phyloP scores from a whole-genome alignment of 139 green algal genomes.

The Bryopsis sp. region DNA sequence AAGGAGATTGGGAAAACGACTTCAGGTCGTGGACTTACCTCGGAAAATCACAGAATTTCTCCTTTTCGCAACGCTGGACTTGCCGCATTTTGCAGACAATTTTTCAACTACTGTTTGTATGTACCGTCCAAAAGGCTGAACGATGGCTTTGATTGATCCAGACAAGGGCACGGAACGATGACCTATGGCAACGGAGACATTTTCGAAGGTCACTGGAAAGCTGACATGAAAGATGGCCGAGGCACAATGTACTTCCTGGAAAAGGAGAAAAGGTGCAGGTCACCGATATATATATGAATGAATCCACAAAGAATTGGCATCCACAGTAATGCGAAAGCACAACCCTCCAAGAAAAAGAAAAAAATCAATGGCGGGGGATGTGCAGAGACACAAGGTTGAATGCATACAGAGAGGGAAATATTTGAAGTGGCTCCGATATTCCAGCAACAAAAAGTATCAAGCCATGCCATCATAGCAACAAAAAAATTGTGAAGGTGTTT shows the following conservation, averaged over 20 bases:
- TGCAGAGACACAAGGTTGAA: background rate
- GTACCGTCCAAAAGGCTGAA: background rate
- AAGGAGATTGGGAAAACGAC: constrained; percentile 50
- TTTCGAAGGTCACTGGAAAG: constrained; percentile 53
- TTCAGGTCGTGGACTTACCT: too few relatives aligned
- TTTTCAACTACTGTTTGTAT: background rate
- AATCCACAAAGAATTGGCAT: background rate
- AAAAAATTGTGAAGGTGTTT: background rate
- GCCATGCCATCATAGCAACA: background rate
- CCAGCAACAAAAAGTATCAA: background rate
- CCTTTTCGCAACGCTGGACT: background rate
- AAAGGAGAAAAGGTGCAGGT: constrained; percentile 31
- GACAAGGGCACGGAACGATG: constrained; percentile 45
- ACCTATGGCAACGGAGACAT: constrained; percentile 52
- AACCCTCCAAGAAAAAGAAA: background rate
- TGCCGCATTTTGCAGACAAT: background rate
- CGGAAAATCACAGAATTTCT: too few relatives aligned
- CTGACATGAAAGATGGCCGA: constrained; percentile 54
- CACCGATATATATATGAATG: background rate
- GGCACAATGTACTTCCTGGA: constrained; percentile 50
- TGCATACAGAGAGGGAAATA: background rate
- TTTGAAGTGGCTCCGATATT: background rate
- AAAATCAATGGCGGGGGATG: background rate
- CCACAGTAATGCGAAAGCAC: background rate
- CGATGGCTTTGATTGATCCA: constrained; percentile 22